These are phyloP conservation scores for Fusarium liriodendri DNA, from an alignment of 2,329 filamentous ascomycete genomes.

Conservation along the genomic window DNA sequence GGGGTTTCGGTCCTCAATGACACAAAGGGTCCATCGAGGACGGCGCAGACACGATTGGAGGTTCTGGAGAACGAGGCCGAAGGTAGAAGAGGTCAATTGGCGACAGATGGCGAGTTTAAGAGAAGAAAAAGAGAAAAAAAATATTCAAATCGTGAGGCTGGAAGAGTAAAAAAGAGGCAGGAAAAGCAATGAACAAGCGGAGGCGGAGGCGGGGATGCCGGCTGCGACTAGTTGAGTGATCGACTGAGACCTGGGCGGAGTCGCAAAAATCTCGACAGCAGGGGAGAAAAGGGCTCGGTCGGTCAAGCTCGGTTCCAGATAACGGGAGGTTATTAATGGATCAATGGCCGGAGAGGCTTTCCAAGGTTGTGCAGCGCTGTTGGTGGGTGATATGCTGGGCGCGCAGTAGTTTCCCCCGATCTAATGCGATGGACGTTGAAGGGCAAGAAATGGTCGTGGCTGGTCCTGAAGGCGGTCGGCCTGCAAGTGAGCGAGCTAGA, in stretches of 20 bases:
- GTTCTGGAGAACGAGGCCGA: constrained; percentile 1
- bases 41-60: constrained; percentile 5
- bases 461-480: constrained; percentile 6
- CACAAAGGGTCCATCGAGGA: constrained; percentile 33
- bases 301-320: constrained; percentile 19
- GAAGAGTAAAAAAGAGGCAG: constrained; percentile 16
- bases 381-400: constrained; percentile 31
- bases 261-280: constrained; percentile 21
- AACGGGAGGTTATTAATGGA: constrained; percentile 28
- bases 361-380: constrained; percentile 17
- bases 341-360: constrained; percentile 28
- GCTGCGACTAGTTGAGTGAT: constrained; percentile 25
- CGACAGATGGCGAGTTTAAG: constrained; percentile 7
- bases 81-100: constrained; percentile 7
- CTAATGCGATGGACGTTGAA: constrained; percentile 6
- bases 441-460: constrained; percentile 19
- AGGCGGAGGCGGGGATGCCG: constrained; percentile 33
- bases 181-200: constrained; percentile 22
- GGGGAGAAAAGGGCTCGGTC: constrained; percentile 9
- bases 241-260: constrained; percentile 34
- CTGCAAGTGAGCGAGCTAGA: constrained; percentile 14
- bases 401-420: constrained; percentile 14
- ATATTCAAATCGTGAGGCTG: constrained; percentile 15
- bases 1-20: constrained; percentile 27
- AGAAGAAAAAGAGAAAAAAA: constrained; percentile 19